Evolutionary conservation across 2,329 filamentous ascomycete genomes (phyloP), one percentile per base, ranked within the genome.

Genomic region (Phaeosphaeriaceae sp.): DNA sequence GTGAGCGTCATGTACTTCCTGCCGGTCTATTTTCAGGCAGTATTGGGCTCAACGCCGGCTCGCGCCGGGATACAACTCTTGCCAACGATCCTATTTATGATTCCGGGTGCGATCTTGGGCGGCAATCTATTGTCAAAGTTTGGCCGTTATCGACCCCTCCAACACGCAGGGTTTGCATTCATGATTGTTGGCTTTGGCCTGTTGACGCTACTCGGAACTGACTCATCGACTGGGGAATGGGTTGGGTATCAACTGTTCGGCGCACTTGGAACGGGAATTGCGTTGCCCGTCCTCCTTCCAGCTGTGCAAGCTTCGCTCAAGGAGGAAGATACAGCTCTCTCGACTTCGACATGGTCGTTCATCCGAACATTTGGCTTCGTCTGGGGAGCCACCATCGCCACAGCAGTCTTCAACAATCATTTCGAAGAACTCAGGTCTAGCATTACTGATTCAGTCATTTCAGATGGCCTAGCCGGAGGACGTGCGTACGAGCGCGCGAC

Each of bases 21-120:
- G 1, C 80, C 82, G 0, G 63, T 83, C 7, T 84, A 81, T 62
- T 82, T 83, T 63, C 80, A 83, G 53, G 75, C 71, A 0, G 78
- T 84, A 0, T 68, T 71, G 4, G 49, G 67, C 1, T 71, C 73
- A 3, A 67, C 71, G 0, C 76, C 82, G 0, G 61, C 68, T 0
- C 60, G 71, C 0, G 69, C 78, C 0, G 79, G 77, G 1, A 67
- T 80, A 0, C 63, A 72, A 13, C 53, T 79, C 24, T 70, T 81
- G 0, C 68, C 68, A 2, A 59, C 33, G 2, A 51, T 61, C 24
- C 41, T 7, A 69, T 74, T 1, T 5, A 21, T 61, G 3, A 21
- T 60, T 0, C 57, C 53, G 0, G 51, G 50, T 9, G 56, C 55
- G 1, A 53, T 33, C 24, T 20, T 62, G 10, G 41, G 42, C 13